A percentile compares a stretch with the other conserved stretches of the same genome.
Evolutionary conservation across 352 stramenopile genomes (phyloP).

Genomic region (Globisporangium carolinianum): DNA sequence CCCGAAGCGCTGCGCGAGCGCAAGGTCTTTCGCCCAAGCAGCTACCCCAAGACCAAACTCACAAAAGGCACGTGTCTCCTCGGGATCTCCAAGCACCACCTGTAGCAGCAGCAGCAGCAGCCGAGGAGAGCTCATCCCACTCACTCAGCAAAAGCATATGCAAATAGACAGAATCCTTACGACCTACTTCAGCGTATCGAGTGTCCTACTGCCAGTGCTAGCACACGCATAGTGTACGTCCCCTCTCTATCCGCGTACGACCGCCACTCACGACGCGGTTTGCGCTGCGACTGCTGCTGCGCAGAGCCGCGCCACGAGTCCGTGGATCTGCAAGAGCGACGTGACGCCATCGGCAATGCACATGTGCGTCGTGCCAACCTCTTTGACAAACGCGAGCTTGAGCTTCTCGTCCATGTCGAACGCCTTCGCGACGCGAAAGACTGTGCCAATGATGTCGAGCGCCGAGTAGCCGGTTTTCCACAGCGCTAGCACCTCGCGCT

Average conservation of each 20-base stretch:
- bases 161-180: too few relatives aligned
- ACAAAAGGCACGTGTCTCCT: constrained; percentile 63
- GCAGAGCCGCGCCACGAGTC: constrained; percentile 82
- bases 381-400: constrained; percentile 90
- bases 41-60: constrained; percentile 65
- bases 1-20: constrained; percentile 53
- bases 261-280: constrained; percentile 5
- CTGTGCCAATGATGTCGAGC: constrained; percentile 96
- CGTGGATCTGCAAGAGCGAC: constrained; percentile 92
- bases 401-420: constrained; percentile 79
- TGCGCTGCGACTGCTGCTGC: constrained; percentile 22
- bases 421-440: constrained; percentile 95
- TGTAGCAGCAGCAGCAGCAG: constrained; percentile 28
- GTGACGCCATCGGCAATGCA: constrained; percentile 91
- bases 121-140: not conserved
- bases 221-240: too few relatives aligned
- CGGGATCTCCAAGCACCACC: constrained; percentile 70
- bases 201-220: too few relatives aligned
- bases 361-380: constrained; percentile 90
- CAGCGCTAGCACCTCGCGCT: constrained; percentile 62
- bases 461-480: constrained; percentile 92
- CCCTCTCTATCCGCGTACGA: too few relatives aligned
- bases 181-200: too few relatives aligned
- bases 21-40: constrained; percentile 61
- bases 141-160: too few relatives aligned